phyloP scores from a whole-genome alignment of 1,284 basidiomycete genomes.

The Marasmius sp. region DNA sequence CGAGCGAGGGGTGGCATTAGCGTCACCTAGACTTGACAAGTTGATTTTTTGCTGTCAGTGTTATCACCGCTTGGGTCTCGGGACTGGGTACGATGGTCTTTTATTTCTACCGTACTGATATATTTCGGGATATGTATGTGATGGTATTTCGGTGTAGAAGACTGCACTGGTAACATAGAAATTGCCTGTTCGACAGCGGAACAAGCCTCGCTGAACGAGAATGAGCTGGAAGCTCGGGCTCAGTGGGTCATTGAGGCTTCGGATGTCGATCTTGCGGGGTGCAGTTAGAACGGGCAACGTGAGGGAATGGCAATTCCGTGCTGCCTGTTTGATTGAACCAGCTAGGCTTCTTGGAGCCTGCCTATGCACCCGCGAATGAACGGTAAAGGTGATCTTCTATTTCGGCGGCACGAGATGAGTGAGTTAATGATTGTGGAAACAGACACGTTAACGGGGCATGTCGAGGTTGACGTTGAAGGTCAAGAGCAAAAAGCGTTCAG shows the following conservation, averaged over 20 bases:
- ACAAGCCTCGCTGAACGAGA: slow-evolving; percentile 50
- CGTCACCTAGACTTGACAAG: background rate
- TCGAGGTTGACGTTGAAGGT: too few species aligned
- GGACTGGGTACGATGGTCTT: too few species aligned
- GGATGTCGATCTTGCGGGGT: slow-evolving; percentile 44
- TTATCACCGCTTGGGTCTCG: too few species aligned
- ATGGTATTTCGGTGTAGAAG: too few species aligned
- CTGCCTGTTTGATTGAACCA: slow-evolving; percentile 7
- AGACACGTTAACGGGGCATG: too few species aligned
- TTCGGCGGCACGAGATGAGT: too few species aligned
- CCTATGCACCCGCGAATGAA: background rate
- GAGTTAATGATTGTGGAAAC: too few species aligned
- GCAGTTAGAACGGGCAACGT: slow-evolving; percentile 34
- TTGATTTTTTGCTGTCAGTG: background rate
- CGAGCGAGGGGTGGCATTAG: slow-evolving; percentile 33
- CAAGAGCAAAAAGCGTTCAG: too few species aligned
- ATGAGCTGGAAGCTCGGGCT: slow-evolving; percentile 17
- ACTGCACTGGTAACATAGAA: background rate
- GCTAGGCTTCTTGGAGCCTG: background rate
- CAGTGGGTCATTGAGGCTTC: slow-evolving; percentile 49
- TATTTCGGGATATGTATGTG: too few species aligned
- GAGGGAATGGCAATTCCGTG: slow-evolving; percentile 15
- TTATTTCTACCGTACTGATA: too few species aligned
- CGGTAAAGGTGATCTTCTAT: too few species aligned
- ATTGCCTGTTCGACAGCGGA: slow-evolving; percentile 58